Conservation (phyloP, 495 filamentous ascomycete species). For the Aspergillus coremiiformis region DNA sequence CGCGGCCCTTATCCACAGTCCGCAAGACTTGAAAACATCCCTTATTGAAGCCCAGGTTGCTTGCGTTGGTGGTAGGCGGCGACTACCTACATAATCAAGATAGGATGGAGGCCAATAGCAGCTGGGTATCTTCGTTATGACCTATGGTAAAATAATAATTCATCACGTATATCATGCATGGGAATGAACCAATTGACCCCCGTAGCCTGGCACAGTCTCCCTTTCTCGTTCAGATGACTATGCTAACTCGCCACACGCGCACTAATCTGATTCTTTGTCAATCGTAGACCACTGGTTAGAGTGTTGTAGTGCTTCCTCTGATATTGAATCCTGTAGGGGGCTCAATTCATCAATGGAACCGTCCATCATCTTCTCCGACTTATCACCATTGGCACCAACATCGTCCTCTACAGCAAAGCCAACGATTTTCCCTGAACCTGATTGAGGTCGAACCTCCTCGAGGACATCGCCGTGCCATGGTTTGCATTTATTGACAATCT, state of each 20-base stretch:
- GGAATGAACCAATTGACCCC: neutral
- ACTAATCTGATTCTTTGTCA: conserved; percentile 20
- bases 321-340: conserved; percentile 24
- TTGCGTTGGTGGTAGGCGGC: too few relatives aligned
- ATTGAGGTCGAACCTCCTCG: conserved; percentile 43
- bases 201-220: neutral
- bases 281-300: conserved; percentile 34
- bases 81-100: too few relatives aligned
- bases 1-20: too few relatives aligned
- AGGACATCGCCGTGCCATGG: conserved; percentile 90
- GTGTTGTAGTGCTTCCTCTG: conserved; percentile 30
- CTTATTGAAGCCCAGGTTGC: too few relatives aligned
- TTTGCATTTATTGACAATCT: conserved; percentile 76
- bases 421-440: conserved; percentile 54
- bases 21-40: too few relatives aligned
- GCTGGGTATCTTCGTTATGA: neutral
- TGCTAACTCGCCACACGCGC: conserved; percentile 4
- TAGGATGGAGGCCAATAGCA: neutral
- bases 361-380: conserved; percentile 8
- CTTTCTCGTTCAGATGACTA: conserved; percentile 1
- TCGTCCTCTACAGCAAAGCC: conserved; percentile 56
- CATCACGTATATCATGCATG: neutral
- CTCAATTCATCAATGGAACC: conserved; percentile 13
- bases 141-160: conserved; percentile 4
- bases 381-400: conserved; percentile 9